These are phyloP conservation scores for Herpetomonas samuelpessoai DNA, from an alignment of 208 protist genomes.

Conservation along the genomic window DNA sequence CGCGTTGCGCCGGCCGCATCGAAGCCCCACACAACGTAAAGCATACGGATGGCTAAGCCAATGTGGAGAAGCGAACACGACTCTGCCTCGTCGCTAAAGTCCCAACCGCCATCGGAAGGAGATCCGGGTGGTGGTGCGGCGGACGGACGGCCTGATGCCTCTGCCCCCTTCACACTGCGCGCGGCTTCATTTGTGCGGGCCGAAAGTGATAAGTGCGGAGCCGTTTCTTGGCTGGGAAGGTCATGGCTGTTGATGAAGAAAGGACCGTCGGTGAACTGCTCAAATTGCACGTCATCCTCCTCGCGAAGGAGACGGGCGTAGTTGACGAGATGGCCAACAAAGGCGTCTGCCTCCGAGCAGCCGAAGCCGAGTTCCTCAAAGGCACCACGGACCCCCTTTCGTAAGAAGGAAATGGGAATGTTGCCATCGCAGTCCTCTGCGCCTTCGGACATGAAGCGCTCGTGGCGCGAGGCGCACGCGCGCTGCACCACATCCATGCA, in stretches of 20 bases:
- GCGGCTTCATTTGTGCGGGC: background rate
- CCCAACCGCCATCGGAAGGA: conserved; percentile 30
- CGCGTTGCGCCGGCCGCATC: conserved; percentile 12
- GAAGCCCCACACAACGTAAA: conserved; percentile 74
- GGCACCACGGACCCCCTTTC: conserved; percentile 31
- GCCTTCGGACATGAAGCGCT: conserved; percentile 34
- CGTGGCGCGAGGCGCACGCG: conserved; percentile 38
- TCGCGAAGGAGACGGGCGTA: conserved; percentile 64
- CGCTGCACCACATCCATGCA: conserved; percentile 49
- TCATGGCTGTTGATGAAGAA: conserved; percentile 49
- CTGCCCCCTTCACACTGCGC: background rate
- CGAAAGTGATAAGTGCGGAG: background rate
- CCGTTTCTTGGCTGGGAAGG: conserved; percentile 11
- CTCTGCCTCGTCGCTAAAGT: conserved; percentile 69
- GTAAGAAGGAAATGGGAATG: conserved; percentile 56
- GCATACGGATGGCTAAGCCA: conserved; percentile 67
- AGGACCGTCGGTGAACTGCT: conserved; percentile 78
- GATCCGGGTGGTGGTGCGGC: too few relatives aligned
- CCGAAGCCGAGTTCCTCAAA: conserved; percentile 30
- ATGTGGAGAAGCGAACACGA: conserved; percentile 71
- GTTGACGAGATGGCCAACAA: conserved; percentile 65
- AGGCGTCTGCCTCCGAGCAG: conserved; percentile 31
- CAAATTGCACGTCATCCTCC: conserved; percentile 60
- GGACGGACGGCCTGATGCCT: background rate
- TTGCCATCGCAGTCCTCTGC: conserved; percentile 64